phyloP scores from a whole-genome alignment of 202 grass and related monocot species.

The Schoenoplectus triqueter region DNA sequence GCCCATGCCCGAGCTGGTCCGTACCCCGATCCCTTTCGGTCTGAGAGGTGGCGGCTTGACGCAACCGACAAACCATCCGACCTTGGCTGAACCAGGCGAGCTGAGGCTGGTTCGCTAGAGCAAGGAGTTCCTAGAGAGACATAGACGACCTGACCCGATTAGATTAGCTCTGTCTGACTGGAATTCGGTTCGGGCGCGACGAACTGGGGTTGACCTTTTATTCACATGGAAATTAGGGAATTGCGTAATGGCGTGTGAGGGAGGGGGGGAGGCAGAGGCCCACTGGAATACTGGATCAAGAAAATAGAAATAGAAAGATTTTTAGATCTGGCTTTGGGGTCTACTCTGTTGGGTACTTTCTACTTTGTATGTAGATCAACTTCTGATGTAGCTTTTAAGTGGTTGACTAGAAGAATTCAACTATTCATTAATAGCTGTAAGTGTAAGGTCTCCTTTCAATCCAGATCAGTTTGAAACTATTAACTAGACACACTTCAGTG shows the following conservation, averaged over 20 bases:
- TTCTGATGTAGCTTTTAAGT: slow-evolving; percentile 1
- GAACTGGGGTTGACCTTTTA: not conserved
- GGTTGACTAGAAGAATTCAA: not conserved
- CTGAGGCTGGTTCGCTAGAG: not conserved
- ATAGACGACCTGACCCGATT: not conserved
- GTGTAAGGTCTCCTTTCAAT: no score
- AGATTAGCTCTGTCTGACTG: not conserved
- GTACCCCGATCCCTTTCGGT: slow-evolving; percentile 3
- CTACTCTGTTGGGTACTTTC: not conserved
- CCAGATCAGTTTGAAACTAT: no score
- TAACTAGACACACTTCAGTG: no score
- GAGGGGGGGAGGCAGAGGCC: not conserved
- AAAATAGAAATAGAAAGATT: slow-evolving; percentile 5
- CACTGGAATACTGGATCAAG: not conserved
- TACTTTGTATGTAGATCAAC: not conserved
- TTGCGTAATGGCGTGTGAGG: slow-evolving; percentile 1
- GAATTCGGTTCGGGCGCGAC: not conserved
- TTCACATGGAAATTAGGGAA: not conserved
- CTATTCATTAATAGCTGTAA: no score
- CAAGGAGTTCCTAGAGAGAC: not conserved
- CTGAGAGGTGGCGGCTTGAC: slow-evolving; percentile 10
- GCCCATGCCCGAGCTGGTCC: slow-evolving; percentile 43
- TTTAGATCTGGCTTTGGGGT: slow-evolving; percentile 31
- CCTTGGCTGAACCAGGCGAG: not conserved
- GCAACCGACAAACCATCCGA: not conserved